Evolutionary conservation across 1,284 basidiomycete genomes (phyloP), one percentile per base, ranked within the genome.

Genomic region (Ceratobasidium sp.): DNA sequence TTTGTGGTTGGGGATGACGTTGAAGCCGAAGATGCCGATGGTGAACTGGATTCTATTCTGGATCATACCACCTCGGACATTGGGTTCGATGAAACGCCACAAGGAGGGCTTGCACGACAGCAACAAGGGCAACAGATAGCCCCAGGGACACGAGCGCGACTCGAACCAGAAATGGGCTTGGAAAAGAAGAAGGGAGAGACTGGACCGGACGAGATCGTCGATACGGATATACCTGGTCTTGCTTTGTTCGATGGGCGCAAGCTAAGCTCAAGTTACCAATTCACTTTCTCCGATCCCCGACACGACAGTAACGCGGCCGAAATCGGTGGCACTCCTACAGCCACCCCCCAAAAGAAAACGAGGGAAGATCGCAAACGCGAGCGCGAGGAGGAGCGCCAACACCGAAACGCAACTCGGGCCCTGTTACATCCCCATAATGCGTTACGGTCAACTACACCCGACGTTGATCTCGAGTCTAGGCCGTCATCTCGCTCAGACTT

Each of bases 201-300:
- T 27, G 9, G 22, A 48, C 43, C 61, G 31, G 80, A 81, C 74
- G 80, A 79, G 54, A 80, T 81, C 27, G 56, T 82, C 22, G 83
- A 81, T 69, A 81, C 80, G 11, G 80, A 81, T 75, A 78, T 81
- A 31, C 79, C 81, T 19, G 78, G 82, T 62, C 78, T 83, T 22
- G 78, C 79, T 6, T 78, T 79, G 2, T 79, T 82, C 74, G 80
- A 81, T 37, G 78, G 79, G 24, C 79, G 79, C 19, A 81, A 77
- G 43, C 80, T 80, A 43, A 79, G 79, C 63, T 46, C 82, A 77
- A 84, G 85, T 16, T 90, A 89, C 79, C 87, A 88, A 69, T 95
- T 95, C 81, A 94, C 92, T 0, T 95, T 95, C 79, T 82, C 87
- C 11, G 86, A 89, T 31, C 56, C 73, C 48, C 9, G 58, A 29